phyloP scores from a whole-genome alignment of 2,329 filamentous ascomycete species.

The Didymosphaeria variabile region DNA sequence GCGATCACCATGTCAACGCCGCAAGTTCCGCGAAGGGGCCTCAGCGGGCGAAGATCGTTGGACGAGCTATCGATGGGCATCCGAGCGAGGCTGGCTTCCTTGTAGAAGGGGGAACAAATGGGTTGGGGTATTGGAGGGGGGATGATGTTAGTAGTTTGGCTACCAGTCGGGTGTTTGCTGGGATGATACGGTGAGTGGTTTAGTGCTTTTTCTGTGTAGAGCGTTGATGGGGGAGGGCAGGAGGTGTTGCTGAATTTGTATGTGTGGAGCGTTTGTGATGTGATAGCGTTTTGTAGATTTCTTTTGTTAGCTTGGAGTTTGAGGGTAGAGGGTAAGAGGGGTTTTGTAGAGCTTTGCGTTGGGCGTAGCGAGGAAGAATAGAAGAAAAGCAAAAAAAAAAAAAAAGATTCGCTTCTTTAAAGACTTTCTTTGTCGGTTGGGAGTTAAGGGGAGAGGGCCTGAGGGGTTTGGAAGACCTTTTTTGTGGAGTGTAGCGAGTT shows the following conservation, averaged over 20 bases:
- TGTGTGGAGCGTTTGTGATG: neutral
- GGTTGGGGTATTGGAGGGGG: slow-evolving; percentile 14
- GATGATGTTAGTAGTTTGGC: slow-evolving; percentile 14
- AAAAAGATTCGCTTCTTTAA: too few relatives aligned
- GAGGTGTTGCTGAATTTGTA: neutral
- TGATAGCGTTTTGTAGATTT: neutral
- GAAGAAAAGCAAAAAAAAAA: too few relatives aligned
- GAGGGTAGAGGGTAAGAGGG: too few relatives aligned
- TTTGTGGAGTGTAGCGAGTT: too few relatives aligned
- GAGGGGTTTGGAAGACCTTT: too few relatives aligned
- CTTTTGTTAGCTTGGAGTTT: neutral
- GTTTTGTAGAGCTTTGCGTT: too few relatives aligned
- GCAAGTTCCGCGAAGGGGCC: neutral
- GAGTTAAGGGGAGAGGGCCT: too few relatives aligned
- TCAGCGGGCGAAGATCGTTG: neutral
- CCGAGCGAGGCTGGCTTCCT: slow-evolving; percentile 8
- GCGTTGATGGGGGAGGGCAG: neutral
- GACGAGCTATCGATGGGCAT: slow-evolving; percentile 1
- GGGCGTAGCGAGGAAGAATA: too few relatives aligned
- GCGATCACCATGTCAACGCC: neutral
- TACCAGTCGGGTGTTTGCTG: slow-evolving; percentile 12
- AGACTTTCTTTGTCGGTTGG: too few relatives aligned
- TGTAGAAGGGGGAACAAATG: slow-evolving; percentile 2
- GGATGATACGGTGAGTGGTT: neutral
- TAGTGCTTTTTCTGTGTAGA: neutral